These are phyloP conservation scores for Senecio squalidus DNA, from an alignment of 140 eudicot species.

Conservation along the genomic window DNA sequence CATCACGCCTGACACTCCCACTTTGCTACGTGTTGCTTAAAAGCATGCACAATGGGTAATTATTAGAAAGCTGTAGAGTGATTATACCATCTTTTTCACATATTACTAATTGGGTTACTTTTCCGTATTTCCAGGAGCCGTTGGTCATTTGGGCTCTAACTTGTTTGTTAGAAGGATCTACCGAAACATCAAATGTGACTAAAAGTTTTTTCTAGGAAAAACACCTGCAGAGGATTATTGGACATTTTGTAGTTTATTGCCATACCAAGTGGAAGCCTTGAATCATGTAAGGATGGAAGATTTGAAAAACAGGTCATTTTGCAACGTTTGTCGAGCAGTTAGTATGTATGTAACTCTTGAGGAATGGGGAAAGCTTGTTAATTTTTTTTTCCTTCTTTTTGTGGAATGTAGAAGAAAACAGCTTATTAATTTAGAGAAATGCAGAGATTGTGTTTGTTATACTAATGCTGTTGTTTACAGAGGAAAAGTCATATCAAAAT, in stretches of 20 bases:
- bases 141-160: slow-evolving; percentile 70
- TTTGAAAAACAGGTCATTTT: background rate
- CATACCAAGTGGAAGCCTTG: slow-evolving; percentile 17
- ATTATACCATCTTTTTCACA: background rate
- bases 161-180: slow-evolving; percentile 78
- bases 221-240: slow-evolving; percentile 16
- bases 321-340: slow-evolving; percentile 19
- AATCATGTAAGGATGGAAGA: slow-evolving; percentile 8
- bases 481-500: slow-evolving; percentile 1
- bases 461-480: background rate
- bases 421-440: slow-evolving; percentile 22
- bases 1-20: too few relatives aligned
- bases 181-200: slow-evolving; percentile 80
- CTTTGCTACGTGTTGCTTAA: too few relatives aligned
- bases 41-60: too few relatives aligned
- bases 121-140: slow-evolving; percentile 53
- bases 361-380: slow-evolving; percentile 27
- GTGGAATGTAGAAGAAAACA: slow-evolving; percentile 37
- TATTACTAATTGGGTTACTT: background rate
- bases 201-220: slow-evolving; percentile 5
- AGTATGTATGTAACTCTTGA: slow-evolving; percentile 25
- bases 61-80: background rate
- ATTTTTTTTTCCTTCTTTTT: slow-evolving; percentile 18
- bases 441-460: slow-evolving; percentile 25
- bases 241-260: slow-evolving; percentile 16